Conservation (phyloP, 2,329 filamentous ascomycete genomes). For the Penicillium corylophilum region DNA sequence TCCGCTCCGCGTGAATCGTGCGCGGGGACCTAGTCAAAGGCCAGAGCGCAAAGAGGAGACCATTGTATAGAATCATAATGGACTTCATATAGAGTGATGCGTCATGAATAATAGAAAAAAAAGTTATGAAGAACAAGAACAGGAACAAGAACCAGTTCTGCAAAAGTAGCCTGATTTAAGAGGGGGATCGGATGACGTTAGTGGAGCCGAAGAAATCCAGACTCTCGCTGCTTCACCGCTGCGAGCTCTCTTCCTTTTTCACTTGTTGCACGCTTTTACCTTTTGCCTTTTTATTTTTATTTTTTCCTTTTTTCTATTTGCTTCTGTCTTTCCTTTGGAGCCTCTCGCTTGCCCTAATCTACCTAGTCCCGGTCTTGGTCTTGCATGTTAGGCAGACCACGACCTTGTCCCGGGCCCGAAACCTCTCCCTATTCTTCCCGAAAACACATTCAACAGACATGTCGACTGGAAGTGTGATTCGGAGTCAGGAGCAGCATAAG, state of each 20-base stretch:
- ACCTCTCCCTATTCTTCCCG: conserved; percentile 23
- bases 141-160: neutral
- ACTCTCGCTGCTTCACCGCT: conserved; percentile 20
- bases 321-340: neutral
- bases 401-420: conserved; percentile 13
- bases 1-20: conserved; percentile 40
- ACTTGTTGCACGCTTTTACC: neutral
- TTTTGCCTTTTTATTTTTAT: conserved; percentile 1
- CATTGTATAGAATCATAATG: neutral
- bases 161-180: neutral
- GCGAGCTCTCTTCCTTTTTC: conserved; percentile 1
- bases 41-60: neutral
- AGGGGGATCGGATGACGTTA: conserved; percentile 24
- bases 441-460: conserved; percentile 13
- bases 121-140: neutral
- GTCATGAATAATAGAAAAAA: neutral
- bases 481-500: conserved; percentile 23
- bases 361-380: neutral
- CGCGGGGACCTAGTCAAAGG: conserved; percentile 30
- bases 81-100: neutral
- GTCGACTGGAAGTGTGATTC: conserved; percentile 20
- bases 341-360: neutral
- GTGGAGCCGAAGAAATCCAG: conserved; percentile 26
- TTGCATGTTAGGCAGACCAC: conserved; percentile 11
- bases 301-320: neutral